Evolutionary conservation across 495 filamentous ascomycete genomes (phyloP).

Genomic region (Podospora didyma): DNA sequence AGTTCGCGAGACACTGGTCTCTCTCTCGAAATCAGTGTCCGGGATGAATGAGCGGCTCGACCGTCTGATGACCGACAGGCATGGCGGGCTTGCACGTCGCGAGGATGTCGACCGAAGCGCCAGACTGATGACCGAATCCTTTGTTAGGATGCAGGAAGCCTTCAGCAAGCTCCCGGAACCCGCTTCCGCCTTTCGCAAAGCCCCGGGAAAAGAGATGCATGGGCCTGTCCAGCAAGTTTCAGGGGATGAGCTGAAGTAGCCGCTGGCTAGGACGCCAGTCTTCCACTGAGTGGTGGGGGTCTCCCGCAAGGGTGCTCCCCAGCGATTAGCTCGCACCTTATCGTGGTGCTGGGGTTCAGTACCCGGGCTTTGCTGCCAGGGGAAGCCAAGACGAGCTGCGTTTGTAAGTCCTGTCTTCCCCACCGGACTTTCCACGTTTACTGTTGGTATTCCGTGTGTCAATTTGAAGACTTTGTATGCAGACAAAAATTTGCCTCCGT

Average conservation of each 20-base stretch:
- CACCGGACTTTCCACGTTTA: no score
- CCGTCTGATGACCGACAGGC: background rate
- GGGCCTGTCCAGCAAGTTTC: background rate
- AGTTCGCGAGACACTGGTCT: no score
- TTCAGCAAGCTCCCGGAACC: constrained; percentile 1
- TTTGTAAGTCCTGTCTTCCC: no score
- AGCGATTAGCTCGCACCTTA: background rate
- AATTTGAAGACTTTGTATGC: background rate
- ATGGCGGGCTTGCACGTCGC: background rate
- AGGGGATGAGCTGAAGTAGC: background rate
- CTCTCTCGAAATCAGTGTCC: no score
- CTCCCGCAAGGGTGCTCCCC: background rate
- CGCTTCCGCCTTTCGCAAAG: background rate
- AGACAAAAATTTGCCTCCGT: no score
- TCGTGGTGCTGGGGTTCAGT: constrained; percentile 1
- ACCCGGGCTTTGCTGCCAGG: background rate
- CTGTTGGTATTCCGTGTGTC: background rate
- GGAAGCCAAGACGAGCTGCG: constrained; percentile 3
- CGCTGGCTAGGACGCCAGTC: background rate
- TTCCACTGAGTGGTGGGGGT: background rate
- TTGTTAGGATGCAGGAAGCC: background rate
- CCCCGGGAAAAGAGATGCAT: background rate
- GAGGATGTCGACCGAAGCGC: background rate
- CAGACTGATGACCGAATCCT: background rate
- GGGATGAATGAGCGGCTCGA: no score